phyloP scores from a whole-genome alignment of 345 rosid genomes.

The Eucalyptus globulus region DNA sequence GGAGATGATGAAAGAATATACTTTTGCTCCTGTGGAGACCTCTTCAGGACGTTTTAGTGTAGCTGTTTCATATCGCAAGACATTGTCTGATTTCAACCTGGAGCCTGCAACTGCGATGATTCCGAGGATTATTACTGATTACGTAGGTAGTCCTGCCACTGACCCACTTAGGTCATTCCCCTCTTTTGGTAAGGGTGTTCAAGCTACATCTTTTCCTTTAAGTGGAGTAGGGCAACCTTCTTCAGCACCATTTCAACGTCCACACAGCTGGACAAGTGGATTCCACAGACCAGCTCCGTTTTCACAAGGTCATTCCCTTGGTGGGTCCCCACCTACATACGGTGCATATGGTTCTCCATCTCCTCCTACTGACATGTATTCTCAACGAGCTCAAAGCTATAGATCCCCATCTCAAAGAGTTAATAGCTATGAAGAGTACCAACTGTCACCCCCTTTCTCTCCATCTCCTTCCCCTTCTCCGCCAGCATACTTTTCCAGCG shows the following conservation, averaged over 20 bases:
- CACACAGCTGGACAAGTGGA: conserved; percentile 94
- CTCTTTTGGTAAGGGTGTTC: conserved; percentile 39
- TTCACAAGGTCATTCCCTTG: conserved; percentile 5
- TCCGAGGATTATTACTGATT: conserved; percentile 69
- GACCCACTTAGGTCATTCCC: conserved; percentile 76
- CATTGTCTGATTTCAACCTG: conserved; percentile 60
- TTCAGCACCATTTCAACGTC: conserved; percentile 48
- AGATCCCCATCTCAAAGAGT: conserved; percentile 18
- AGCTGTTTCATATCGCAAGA: conserved; percentile 54
- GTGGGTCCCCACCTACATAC: conserved; percentile 41
- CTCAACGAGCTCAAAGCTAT: conserved; percentile 19
- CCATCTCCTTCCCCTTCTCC: conserved; percentile 63
- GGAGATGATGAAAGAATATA: conserved; percentile 45
- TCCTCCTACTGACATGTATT: conserved; percentile 27
- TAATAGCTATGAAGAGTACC: conserved; percentile 43
- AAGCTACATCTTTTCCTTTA: conserved; percentile 42
- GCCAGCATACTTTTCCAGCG: conserved; percentile 26
- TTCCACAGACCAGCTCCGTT: conserved; percentile 43
- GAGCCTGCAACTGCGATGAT: conserved; percentile 48
- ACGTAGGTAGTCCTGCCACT: conserved; percentile 81
- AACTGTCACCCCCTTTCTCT: conserved; percentile 87
- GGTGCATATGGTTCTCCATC: conserved; percentile 32
- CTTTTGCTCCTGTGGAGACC: conserved; percentile 66
- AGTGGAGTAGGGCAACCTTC: conserved; percentile 41
- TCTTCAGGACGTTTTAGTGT: conserved; percentile 58